Conservation (phyloP, 108 stramenopile genomes). For the Nitzschia sp. region DNA sequence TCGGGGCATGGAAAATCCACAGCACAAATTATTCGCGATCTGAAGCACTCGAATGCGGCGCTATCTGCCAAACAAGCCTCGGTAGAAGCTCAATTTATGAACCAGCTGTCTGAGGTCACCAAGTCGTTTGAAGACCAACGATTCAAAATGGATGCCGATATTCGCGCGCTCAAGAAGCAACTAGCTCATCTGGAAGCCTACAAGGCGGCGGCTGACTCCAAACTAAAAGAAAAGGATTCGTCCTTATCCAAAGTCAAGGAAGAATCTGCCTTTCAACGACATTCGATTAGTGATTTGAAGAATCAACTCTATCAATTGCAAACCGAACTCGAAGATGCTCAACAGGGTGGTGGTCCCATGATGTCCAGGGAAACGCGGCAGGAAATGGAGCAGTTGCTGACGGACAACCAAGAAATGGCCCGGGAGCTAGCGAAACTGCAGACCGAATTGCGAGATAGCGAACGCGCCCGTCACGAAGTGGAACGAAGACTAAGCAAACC, state of each 20-base stretch:
- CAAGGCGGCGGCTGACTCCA: slow-evolving; percentile 35
- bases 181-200: slow-evolving; percentile 28
- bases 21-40: slow-evolving; percentile 47
- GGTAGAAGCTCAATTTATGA: slow-evolving; percentile 52
- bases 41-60: slow-evolving; percentile 45
- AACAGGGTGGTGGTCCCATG: slow-evolving; percentile 25
- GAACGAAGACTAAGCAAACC: neutral
- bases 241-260: slow-evolving; percentile 54
- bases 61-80: slow-evolving; percentile 42
- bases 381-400: slow-evolving; percentile 38
- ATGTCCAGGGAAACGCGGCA: slow-evolving; percentile 14
- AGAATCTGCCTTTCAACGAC: slow-evolving; percentile 57
- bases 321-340: slow-evolving; percentile 60
- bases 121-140: slow-evolving; percentile 9
- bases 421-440: slow-evolving; percentile 34
- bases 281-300: slow-evolving; percentile 68
- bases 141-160: slow-evolving; percentile 18
- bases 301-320: slow-evolving; percentile 73
- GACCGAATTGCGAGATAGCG: slow-evolving; percentile 10
- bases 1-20: slow-evolving; percentile 49
- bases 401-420: slow-evolving; percentile 36
- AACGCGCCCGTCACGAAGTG: slow-evolving; percentile 6
- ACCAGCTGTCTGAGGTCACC: slow-evolving; percentile 37
- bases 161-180: slow-evolving; percentile 22
- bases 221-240: slow-evolving; percentile 55